A percentile compares a stretch with the other conserved stretches of the same genome.
Conservation (phyloP, 495 filamentous ascomycete species). For the Glutinoglossum americanum region DNA sequence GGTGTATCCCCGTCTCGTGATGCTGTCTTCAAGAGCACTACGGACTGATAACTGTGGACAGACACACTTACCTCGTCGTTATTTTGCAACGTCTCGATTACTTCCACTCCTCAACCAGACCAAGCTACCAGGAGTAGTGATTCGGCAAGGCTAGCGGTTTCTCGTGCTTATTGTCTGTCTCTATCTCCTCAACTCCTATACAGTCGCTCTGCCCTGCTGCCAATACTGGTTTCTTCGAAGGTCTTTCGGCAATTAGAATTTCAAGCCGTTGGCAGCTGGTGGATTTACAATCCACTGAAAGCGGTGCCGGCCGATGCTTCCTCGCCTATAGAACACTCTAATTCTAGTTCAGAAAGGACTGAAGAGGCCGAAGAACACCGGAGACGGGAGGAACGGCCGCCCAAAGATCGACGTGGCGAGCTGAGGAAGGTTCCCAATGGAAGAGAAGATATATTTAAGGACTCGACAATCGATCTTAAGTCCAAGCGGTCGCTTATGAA, state of each 20-base stretch:
- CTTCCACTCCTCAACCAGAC: neutral
- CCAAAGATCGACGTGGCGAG: conserved; percentile 3
- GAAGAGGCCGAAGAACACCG: conserved; percentile 6
- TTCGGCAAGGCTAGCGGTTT: conserved; percentile 18
- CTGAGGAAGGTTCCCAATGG: conserved; percentile 55
- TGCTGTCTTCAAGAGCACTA: neutral
- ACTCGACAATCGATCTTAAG: conserved; percentile 44
- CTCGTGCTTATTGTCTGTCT: conserved; percentile 63
- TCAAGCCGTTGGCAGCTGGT: conserved; percentile 86
- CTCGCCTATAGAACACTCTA: conserved; percentile 9
- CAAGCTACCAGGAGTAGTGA: conserved; percentile 16
- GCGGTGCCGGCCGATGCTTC: neutral
- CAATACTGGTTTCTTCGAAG: conserved; percentile 62
- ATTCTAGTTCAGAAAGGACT: conserved; percentile 8
- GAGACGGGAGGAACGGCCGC: neutral
- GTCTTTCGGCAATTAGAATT: conserved; percentile 82
- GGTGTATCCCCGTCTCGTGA: neutral
- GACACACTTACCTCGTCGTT: neutral
- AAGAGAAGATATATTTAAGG: conserved; percentile 70
- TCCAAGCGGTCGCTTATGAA: conserved; percentile 72
- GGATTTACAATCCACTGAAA: conserved; percentile 32
- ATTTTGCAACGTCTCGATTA: conserved; percentile 6
- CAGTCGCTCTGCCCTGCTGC: conserved; percentile 52
- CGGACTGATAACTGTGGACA: neutral
- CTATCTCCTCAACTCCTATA: conserved; percentile 78